A percentile compares a stretch with the other conserved stretches of the same genome.
phyloP scores from a whole-genome alignment of 148 eudicot genomes.

The Dysphania ambrosioides region DNA sequence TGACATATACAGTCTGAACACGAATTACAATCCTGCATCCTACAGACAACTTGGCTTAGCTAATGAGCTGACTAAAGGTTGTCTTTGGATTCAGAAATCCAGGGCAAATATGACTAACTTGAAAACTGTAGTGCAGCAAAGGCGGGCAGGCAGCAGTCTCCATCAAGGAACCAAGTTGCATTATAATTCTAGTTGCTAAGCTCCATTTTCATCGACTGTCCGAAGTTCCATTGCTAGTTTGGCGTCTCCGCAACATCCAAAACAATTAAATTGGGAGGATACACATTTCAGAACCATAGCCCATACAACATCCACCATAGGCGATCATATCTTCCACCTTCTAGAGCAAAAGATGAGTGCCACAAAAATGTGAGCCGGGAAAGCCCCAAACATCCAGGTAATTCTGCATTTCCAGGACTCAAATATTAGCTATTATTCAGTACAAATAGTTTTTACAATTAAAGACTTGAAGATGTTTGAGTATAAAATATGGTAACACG shows the following conservation, averaged over 20 bases:
- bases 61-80: not conserved
- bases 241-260: constrained; percentile 3
- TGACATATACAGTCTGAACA: constrained; percentile 17
- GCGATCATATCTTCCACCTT: constrained; percentile 13
- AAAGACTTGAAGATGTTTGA: not conserved
- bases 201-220: not conserved
- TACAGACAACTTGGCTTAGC: constrained; percentile 7
- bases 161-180: constrained; percentile 3
- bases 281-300: constrained; percentile 2
- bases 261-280: constrained; percentile 7
- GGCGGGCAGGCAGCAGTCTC: not conserved
- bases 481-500: not conserved
- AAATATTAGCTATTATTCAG: not conserved
- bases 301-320: constrained; percentile 7
- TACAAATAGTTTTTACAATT: not conserved
- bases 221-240: not conserved
- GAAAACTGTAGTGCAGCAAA: constrained; percentile 1
- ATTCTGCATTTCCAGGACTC: constrained; percentile 18
- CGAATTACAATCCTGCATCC: constrained; percentile 21
- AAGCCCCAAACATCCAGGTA: constrained; percentile 5
- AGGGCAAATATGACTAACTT: constrained; percentile 11
- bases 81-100: not conserved
- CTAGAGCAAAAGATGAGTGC: constrained; percentile 15
- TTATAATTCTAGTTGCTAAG: constrained; percentile 12
- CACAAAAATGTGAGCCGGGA: constrained; percentile 8